Base-by-base conservation (phyloP, 1,284 basidiomycete genomes). In the Ustilago nuda region DNA sequence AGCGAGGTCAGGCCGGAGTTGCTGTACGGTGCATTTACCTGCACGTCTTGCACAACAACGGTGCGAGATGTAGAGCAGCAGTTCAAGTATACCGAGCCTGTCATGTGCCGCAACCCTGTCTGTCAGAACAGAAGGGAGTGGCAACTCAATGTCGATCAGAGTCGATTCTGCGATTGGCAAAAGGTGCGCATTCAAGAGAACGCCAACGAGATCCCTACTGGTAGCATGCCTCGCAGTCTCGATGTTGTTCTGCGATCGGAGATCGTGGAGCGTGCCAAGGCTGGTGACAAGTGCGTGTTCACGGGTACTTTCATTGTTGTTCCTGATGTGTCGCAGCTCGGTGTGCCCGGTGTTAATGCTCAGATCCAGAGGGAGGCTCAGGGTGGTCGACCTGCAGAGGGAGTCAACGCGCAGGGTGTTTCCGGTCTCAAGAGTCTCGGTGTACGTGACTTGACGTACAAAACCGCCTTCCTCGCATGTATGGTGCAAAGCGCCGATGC, bases 111-210 rank as follows among this genome's bases (percentile, higher is more conserved):
- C 2, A 98, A 98, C 84, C 91, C 92, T 9, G 92, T 92, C 2
- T 99, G 97, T 83, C 92, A 93, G 56, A 99, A 99, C 87, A 91
- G 94, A 36, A 87, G 88, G 36, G 91, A 90, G 43, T 99, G 96
- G 96, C 92, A 95, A 84, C 90, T 99, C 59, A 94, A 95, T 84
- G 95, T 98, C 61, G 96, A 99, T 85, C 92, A 92, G 66, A 96
- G 94, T 53, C 95, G 95, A 84, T 99, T 99, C 87, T 93, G 93
- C 8, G 97, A 99, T 86, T 99, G 97, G 97, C 97, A 99, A 87
- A 98, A 98, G 87, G 95, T 99, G 50, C 92, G 97, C 61, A 98
- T 99, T 63, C 97, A 99, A 85, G 97, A 99, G 88, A 99, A 99
- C 83, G 92, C 96, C 13, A 97, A 95, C 54, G 96, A 99, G 87